phyloP scores from a whole-genome alignment of 1,139 yeast species.

The Yamadazyma friedrichii region DNA sequence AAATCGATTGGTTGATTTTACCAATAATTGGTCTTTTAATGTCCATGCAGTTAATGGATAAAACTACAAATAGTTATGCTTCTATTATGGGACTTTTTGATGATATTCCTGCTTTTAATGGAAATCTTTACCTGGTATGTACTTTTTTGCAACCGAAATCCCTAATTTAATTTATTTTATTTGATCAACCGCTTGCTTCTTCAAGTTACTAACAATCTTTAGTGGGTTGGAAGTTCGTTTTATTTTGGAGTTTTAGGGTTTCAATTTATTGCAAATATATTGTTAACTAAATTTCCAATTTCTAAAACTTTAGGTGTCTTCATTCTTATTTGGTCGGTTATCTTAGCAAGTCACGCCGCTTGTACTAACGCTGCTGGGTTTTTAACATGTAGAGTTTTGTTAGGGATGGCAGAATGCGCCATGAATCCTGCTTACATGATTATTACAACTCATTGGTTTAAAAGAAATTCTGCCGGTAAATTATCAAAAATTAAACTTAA shows the following conservation, averaged over 20 bases:
- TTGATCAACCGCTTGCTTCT: too few relatives aligned
- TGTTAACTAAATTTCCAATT: conserved; percentile 52
- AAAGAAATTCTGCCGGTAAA: conserved; percentile 30
- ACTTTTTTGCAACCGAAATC: too few relatives aligned
- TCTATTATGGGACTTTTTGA: conserved; percentile 55
- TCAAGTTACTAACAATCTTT: neutral
- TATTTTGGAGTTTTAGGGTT: conserved; percentile 50
- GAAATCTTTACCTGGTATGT: too few relatives aligned
- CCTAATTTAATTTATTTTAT: too few relatives aligned
- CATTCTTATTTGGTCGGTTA: conserved; percentile 50
- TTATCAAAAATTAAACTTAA: conserved; percentile 8
- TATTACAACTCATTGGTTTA: conserved; percentile 21
- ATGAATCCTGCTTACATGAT: conserved; percentile 31
- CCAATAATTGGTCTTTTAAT: conserved; percentile 55
- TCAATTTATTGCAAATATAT: conserved; percentile 50
- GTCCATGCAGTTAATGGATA: conserved; percentile 62
- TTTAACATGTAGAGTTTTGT: conserved; percentile 49
- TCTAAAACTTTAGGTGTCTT: conserved; percentile 47
- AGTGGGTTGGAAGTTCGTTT: conserved; percentile 58
- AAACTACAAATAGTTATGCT: conserved; percentile 54
- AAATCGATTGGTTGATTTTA: conserved; percentile 51
- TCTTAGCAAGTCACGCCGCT: conserved; percentile 49
- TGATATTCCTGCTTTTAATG: conserved; percentile 31
- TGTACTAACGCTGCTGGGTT: conserved; percentile 41
- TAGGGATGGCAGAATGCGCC: conserved; percentile 36